phyloP scores from a whole-genome alignment of 352 stramenopile genomes.

The Globisporangium yorkense region DNA sequence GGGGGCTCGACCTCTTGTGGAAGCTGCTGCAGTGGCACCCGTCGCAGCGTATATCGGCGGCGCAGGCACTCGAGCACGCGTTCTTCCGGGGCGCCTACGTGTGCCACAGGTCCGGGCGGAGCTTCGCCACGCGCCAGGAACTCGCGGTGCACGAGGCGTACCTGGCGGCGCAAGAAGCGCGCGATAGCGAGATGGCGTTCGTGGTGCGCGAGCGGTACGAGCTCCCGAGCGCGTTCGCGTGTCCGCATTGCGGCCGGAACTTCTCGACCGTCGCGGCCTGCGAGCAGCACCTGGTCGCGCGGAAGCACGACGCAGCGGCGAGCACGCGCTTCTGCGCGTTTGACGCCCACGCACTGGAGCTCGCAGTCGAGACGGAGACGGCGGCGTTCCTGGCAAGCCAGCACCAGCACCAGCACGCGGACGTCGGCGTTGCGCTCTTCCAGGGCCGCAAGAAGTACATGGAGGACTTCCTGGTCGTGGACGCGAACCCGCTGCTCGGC shows the following conservation, averaged over 20 bases:
- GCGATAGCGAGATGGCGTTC: conserved; percentile 45
- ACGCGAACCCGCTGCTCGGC: conserved; percentile 24
- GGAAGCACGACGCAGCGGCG: conserved; percentile 24
- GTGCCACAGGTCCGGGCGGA: conserved; percentile 46
- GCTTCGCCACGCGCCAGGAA: conserved; percentile 61
- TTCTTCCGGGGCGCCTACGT: conserved; percentile 84
- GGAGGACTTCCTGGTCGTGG: conserved; percentile 79
- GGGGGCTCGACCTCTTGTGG: conserved; percentile 91
- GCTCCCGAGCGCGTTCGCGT: conserved; percentile 39
- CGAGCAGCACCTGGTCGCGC: conserved; percentile 46
- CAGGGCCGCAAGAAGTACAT: conserved; percentile 92
- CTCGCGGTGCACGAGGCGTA: conserved; percentile 58
- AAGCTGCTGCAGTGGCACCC: conserved; percentile 92
- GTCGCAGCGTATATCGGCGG: conserved; percentile 73
- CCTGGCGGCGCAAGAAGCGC: conserved; percentile 37
- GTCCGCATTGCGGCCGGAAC: conserved; percentile 48
- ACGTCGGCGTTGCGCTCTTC: conserved; percentile 54
- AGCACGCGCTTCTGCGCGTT: conserved; percentile 54
- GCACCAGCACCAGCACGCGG: neutral
- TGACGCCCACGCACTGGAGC: conserved; percentile 21
- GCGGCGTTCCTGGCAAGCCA: conserved; percentile 7
- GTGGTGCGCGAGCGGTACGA: conserved; percentile 55
- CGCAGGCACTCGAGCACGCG: conserved; percentile 75
- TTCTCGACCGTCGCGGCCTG: conserved; percentile 66
- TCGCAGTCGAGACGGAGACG: conserved; percentile 19